Conservation (phyloP, 306 rosid species). For the Spatholobus suberectus region DNA sequence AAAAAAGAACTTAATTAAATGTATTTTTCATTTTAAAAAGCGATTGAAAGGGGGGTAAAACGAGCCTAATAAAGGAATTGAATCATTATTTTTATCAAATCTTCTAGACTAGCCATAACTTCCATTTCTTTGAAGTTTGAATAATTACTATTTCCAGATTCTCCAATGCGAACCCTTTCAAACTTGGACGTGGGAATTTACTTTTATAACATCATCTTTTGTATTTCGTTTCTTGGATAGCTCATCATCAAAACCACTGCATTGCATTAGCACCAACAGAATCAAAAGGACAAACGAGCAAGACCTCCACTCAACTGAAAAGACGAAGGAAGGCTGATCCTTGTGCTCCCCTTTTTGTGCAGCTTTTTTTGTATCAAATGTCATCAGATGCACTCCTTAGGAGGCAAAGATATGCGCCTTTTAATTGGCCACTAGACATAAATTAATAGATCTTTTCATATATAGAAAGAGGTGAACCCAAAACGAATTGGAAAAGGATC, state of each 20-base stretch:
- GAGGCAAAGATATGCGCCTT: conserved; percentile 35
- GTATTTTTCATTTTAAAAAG: neutral
- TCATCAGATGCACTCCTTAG: conserved; percentile 42
- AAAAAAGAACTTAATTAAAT: neutral
- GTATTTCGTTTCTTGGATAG: conserved; percentile 33
- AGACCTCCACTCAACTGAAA: conserved; percentile 47
- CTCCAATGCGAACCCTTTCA: conserved; percentile 20
- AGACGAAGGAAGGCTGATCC: conserved; percentile 37
- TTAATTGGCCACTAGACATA: conserved; percentile 23
- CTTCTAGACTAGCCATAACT: neutral
- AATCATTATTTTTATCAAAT: neutral
- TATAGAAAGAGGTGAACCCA: conserved; percentile 9
- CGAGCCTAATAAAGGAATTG: neutral
- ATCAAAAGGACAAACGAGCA: conserved; percentile 29
- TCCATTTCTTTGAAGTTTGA: conserved; percentile 15
- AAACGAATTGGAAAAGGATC: conserved; percentile 28
- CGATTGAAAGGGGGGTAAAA: neutral
- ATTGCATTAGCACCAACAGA: conserved; percentile 37
- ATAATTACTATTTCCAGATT: conserved; percentile 32
- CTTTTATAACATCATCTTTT: conserved; percentile 28
- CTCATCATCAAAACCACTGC: conserved; percentile 34
- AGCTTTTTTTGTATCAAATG: conserved; percentile 40
- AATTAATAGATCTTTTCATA: neutral
- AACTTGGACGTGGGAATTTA: conserved; percentile 29
- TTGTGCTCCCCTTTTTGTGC: conserved; percentile 37